Conservation (phyloP, 768 basidiomycete species). For the Pilatotrama ljubarskyi region DNA sequence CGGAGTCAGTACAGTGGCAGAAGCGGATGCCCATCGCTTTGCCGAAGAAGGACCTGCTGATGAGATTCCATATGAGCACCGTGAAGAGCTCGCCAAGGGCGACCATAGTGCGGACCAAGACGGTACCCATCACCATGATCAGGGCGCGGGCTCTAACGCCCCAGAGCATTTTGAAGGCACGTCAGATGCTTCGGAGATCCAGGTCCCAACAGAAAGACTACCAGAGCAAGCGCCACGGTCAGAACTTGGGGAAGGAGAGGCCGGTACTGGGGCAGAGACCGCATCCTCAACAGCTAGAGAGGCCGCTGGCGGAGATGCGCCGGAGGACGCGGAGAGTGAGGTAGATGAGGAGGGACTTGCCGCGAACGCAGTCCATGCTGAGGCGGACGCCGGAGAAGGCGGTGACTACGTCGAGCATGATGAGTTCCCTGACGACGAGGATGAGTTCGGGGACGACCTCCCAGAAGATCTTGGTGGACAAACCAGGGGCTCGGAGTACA, state of each 20-base stretch:
- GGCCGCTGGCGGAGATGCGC: neutral
- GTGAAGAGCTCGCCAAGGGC: neutral
- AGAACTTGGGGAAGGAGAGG: too few species aligned
- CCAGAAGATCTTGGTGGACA: slow-evolving; percentile 33
- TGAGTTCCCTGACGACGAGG: slow-evolving; percentile 37
- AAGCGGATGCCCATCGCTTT: too few species aligned
- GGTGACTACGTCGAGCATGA: slow-evolving; percentile 36
- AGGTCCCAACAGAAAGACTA: too few species aligned
- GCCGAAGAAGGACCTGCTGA: too few species aligned
- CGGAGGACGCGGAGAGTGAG: slow-evolving; percentile 1
- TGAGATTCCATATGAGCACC: neutral
- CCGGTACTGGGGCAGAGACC: too few species aligned
- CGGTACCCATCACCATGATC: too few species aligned
- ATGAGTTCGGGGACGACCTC: slow-evolving; percentile 37
- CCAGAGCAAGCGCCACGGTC: too few species aligned
- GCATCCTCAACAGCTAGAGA: too few species aligned
- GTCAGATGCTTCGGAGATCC: too few species aligned
- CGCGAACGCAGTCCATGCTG: slow-evolving; percentile 32
- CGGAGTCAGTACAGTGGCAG: too few species aligned
- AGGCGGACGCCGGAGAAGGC: slow-evolving; percentile 35
- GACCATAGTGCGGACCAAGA: neutral
- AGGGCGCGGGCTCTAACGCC: too few species aligned
- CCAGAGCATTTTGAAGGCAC: too few species aligned
- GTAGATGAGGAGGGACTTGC: slow-evolving; percentile 23
- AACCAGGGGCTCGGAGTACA: slow-evolving; percentile 54